Evolutionary conservation across 139 green algal species (phyloP), one percentile per base, ranked within the genome.

Genomic region (Chlamydomonas asymmetrica): DNA sequence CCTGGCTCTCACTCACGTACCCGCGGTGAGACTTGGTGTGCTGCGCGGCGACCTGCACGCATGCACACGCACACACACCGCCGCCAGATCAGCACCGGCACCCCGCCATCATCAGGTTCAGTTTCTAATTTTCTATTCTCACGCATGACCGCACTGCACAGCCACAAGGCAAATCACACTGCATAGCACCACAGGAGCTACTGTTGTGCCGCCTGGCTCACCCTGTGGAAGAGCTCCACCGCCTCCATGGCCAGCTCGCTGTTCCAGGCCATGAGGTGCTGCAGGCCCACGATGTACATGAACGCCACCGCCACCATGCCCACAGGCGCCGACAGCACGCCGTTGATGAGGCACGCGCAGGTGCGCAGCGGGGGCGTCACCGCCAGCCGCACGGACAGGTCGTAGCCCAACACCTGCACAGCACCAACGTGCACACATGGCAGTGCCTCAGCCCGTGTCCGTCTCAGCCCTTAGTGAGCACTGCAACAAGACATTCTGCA

Each of bases 191-290:
- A n/a, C n/a, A n/a, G n/a, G n/a, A n/a, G n/a, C n/a, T n/a, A n/a
- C n/a, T n/a, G n/a, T n/a, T n/a, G n/a, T n/a, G n/a, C n/a, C n/a
- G n/a, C n/a, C n/a, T n/a, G n/a, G n/a, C n/a, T n/a, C 45, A 52
- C 45, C 70, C 70, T 34, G 70, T 76, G 70, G 70, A 76, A 76
- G 41, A 68, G 29, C 70, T 76, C 70, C 70, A 76, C 70, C 59
- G 70, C 70, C 59, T 76, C 70, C 70, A 59, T 41, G 27, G 70
- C 45, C 34, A 76, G 20, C 57, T 68, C 70, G 70, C 70, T 76
- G 57, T 76, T 76, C 70, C 70, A 76, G 56, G 38, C 37, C 70
- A 68, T 76, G 8, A 76, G 70, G 37, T 7, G 8, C 40, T 45
- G 40, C 54, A 76, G 60, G 35, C 38, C 71, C 35, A 60, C 38